Evolutionary conservation across 2,329 filamentous ascomycete genomes (phyloP).

Genomic region (Beauveria rudraprayagi): DNA sequence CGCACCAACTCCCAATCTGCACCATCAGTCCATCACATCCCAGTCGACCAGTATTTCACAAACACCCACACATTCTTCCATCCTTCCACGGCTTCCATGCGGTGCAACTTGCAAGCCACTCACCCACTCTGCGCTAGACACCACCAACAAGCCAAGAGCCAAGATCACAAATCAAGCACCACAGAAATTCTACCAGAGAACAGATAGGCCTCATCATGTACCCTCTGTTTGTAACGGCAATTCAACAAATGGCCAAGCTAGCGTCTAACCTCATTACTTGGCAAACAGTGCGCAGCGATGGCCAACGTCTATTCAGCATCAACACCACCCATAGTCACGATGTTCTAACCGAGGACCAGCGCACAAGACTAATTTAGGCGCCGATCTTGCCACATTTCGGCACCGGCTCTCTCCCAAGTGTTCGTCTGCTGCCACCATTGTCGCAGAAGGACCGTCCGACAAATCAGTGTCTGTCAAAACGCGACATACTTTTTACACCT

Average conservation of each 20-base stretch:
- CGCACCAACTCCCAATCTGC: background rate
- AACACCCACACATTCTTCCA: background rate
- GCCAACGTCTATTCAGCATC: background rate
- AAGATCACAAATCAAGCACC: background rate
- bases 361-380: background rate
- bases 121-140: background rate
- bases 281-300: background rate
- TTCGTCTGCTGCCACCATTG: background rate
- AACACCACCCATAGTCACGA: background rate
- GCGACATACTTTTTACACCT: too few species aligned
- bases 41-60: background rate
- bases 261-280: background rate
- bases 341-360: background rate
- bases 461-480: background rate
- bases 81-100: constrained; percentile 3
- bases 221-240: background rate
- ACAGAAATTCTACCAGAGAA: background rate
- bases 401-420: background rate
- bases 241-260: background rate
- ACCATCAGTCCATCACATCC: background rate
- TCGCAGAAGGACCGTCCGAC: background rate
- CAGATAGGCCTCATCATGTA: background rate
- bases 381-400: constrained; percentile 4
- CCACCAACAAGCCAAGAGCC: background rate
- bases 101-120: background rate